Conservation (phyloP, 1,284 basidiomycete species). For the Apiotrichum mycotoxinovorans region DNA sequence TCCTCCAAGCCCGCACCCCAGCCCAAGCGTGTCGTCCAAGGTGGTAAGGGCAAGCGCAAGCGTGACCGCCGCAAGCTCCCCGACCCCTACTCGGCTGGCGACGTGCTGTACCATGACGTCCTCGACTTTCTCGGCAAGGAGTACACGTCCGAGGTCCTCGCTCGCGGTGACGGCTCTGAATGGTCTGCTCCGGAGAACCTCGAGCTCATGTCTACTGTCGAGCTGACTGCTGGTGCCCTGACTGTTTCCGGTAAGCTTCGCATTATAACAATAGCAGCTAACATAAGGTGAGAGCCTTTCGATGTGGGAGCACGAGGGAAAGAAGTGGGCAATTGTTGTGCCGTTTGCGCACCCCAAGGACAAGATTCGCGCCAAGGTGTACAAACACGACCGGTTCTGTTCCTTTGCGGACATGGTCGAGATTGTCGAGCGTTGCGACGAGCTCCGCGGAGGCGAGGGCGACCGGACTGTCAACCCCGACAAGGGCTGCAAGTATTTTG, state of each 20-base stretch:
- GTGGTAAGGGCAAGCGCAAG: conserved; percentile 26
- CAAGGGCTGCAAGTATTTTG: conserved; percentile 76
- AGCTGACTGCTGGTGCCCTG: conserved; percentile 57
- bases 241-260: conserved; percentile 28
- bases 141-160: conserved; percentile 56
- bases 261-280: no score
- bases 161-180: conserved; percentile 57
- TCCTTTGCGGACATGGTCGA: conserved; percentile 73
- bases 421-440: conserved; percentile 63
- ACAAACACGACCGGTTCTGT: conserved; percentile 60
- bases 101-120: conserved; percentile 72
- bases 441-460: conserved; percentile 61
- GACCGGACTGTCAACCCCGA: conserved; percentile 39
- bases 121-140: conserved; percentile 63
- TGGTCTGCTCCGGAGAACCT: conserved; percentile 54
- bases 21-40: conserved; percentile 10
- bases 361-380: conserved; percentile 66
- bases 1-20: conserved; percentile 1
- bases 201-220: conserved; percentile 60
- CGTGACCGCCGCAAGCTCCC: conserved; percentile 49
- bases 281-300: conserved; percentile 28
- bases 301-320: conserved; percentile 34
- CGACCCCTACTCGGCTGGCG: conserved; percentile 66
- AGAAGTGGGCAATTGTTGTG: conserved; percentile 69
- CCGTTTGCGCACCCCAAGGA: conserved; percentile 83